Percentiles rank a stretch among this genome's conserved stretches.
These are phyloP conservation scores for Nicotiana benthamiana DNA, from an alignment of 257 asterid species.

Conservation along the genomic window DNA sequence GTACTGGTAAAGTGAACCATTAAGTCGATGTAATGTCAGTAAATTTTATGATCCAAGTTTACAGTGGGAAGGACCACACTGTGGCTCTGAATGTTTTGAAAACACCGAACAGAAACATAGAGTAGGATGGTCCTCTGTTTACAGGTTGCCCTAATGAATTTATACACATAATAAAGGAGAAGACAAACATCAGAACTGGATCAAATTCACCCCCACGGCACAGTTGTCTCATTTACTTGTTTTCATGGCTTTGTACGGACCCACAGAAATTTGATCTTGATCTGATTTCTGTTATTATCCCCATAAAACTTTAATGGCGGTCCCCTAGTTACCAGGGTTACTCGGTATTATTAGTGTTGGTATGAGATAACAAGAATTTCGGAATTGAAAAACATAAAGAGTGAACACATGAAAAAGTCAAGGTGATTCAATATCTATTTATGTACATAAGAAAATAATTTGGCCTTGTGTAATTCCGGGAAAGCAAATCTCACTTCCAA, in stretches of 20 bases:
- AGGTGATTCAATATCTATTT: neutral
- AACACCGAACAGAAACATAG: too few relatives aligned
- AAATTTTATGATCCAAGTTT: neutral
- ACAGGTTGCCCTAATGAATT: slow-evolving; percentile 3
- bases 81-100: too few relatives aligned
- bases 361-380: too few relatives aligned
- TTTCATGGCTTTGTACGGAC: neutral
- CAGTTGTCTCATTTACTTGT: neutral
- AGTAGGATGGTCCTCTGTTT: slow-evolving; percentile 25
- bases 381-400: neutral
- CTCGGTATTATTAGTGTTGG: too few relatives aligned
- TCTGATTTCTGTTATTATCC: neutral
- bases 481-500: too few relatives aligned
- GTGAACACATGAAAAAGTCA: neutral
- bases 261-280: neutral
- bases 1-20: neutral
- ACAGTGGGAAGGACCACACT: slow-evolving; percentile 26
- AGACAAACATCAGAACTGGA: neutral
- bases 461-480: too few relatives aligned
- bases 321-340: neutral
- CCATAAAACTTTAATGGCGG: neutral
- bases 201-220: neutral
- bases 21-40: slow-evolving; percentile 5
- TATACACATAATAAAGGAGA: neutral
- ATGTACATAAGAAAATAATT: neutral